Evolutionary conservation across 495 filamentous ascomycete genomes (phyloP), one percentile per base, ranked within the genome.

Genomic region (Aspergillus nanangensis): DNA sequence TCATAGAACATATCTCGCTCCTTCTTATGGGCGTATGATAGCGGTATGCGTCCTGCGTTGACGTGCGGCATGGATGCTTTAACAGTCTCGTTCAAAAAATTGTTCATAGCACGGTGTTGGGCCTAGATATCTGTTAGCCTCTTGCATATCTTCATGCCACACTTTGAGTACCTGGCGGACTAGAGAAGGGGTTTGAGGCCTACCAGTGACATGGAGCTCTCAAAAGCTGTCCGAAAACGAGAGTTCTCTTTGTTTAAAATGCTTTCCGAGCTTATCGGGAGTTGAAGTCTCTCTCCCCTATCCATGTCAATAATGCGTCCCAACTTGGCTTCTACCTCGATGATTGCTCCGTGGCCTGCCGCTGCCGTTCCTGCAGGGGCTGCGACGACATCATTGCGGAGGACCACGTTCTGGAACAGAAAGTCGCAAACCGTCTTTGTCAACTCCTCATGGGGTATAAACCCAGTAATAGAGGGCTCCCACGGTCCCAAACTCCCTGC

Each of bases 241-340:
- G 72, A 58, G 36, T 71, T 65, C 25, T 61, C 67, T 15, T 77
- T 70, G 22, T 66, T 71, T 38, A 95, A 58, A 11, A 94, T 65
- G 36, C 75, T 81, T 56, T 92, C 86, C 0, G 83, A 79, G 23
- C 66, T 39, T 8, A 93, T 69, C 5, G 82, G 81, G 15, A 92
- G 57, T 2, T 62, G 61, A 29, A 92, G 65, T 27, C 90, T 76
- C n/a, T 83, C 73, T 40, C 81, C 75, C 2, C 78, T 82, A 47
- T 77, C 75, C 61, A 75, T 81, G 55, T 90, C 82, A 32, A 95
- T 77, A 13, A 96, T 63, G 33, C 78, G 82, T 39, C 92, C 92
- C 14, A 97, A 62, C 61, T 96, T 96, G 8, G 89, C 91, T 66
- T 96, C 91, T 44, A 96, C 86, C 63, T 96, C 91, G 31, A 95